Evolutionary conservation across 495 filamentous ascomycete genomes (phyloP).

Genomic region (Amorphotheca resinae): DNA sequence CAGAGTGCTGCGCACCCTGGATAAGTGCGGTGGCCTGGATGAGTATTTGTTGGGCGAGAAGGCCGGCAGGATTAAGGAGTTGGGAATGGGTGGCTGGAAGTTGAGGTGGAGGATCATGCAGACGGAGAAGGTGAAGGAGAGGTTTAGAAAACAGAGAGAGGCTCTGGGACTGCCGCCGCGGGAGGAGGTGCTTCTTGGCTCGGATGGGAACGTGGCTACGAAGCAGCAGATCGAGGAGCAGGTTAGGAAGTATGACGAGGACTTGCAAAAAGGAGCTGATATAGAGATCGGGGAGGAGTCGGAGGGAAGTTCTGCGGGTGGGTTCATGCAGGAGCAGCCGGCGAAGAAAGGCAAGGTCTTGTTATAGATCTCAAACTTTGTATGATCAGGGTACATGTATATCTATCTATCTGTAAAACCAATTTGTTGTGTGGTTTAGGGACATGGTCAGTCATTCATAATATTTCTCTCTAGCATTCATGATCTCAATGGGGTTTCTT

Average conservation of each 20-base stretch:
- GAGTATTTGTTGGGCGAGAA: slow-evolving; percentile 74
- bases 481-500: too few species aligned
- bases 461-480: too few species aligned
- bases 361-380: slow-evolving; percentile 3
- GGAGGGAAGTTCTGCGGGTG: slow-evolving; percentile 4
- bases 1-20: slow-evolving; percentile 69
- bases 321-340: slow-evolving; percentile 17
- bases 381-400: too few species aligned
- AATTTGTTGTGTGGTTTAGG: too few species aligned
- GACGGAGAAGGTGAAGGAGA: slow-evolving; percentile 24
- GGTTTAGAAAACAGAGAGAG: neutral
- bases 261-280: slow-evolving; percentile 27
- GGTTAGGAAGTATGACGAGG: slow-evolving; percentile 27
- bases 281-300: slow-evolving; percentile 29
- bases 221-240: slow-evolving; percentile 26
- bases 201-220: slow-evolving; percentile 11
- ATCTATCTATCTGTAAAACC: too few species aligned
- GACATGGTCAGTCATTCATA: too few species aligned
- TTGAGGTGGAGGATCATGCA: slow-evolving; percentile 52
- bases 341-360: slow-evolving; percentile 11
- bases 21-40: slow-evolving; percentile 79
- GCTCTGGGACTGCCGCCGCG: slow-evolving; percentile 34
- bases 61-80: slow-evolving; percentile 59
- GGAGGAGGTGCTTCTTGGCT: slow-evolving; percentile 14
- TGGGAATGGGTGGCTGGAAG: slow-evolving; percentile 80